Evolutionary conservation across 306 rosid genomes (phyloP).

Genomic region (Crotalaria pallida): DNA sequence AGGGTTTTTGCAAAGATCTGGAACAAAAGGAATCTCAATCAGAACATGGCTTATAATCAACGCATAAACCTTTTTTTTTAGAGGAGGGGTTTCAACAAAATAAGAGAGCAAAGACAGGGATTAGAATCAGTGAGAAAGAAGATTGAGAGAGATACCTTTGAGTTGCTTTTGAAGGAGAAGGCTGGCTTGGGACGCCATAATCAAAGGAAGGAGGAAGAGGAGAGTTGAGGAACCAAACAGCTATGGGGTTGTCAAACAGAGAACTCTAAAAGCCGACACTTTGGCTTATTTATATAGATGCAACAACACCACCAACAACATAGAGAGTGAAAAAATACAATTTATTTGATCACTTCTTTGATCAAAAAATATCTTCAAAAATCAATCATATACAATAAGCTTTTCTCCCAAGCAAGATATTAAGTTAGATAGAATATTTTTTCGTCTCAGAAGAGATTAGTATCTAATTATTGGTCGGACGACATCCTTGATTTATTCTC

Average conservation of each 20-base stretch:
- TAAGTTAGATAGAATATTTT: too few species aligned
- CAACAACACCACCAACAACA: too few species aligned
- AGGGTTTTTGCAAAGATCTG: constrained; percentile 95
- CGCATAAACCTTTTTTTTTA: constrained; percentile 23
- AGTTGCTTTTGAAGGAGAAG: constrained; percentile 96
- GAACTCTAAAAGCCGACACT: constrained; percentile 21
- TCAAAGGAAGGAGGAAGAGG: not conserved
- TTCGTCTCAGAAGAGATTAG: too few species aligned
- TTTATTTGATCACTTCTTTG: too few species aligned
- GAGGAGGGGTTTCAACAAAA: not conserved
- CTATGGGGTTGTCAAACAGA: constrained; percentile 17
- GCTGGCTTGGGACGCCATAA: constrained; percentile 88
- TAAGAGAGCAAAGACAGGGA: not conserved
- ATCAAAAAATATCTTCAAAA: too few species aligned
- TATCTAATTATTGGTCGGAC: too few species aligned
- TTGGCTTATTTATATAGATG: constrained; percentile 21
- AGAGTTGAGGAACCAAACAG: not conserved
- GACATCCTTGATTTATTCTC: too few species aligned
- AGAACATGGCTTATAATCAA: constrained; percentile 19
- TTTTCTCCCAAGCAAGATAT: too few species aligned
- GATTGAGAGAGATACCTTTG: constrained; percentile 50
- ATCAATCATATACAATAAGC: too few species aligned
- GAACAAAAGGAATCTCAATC: not conserved
- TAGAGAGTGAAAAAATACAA: not conserved
- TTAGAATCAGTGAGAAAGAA: too few species aligned